Base-by-base conservation (phyloP, 139 green algal species). In the Raphidocelis subcapitata region DNA sequence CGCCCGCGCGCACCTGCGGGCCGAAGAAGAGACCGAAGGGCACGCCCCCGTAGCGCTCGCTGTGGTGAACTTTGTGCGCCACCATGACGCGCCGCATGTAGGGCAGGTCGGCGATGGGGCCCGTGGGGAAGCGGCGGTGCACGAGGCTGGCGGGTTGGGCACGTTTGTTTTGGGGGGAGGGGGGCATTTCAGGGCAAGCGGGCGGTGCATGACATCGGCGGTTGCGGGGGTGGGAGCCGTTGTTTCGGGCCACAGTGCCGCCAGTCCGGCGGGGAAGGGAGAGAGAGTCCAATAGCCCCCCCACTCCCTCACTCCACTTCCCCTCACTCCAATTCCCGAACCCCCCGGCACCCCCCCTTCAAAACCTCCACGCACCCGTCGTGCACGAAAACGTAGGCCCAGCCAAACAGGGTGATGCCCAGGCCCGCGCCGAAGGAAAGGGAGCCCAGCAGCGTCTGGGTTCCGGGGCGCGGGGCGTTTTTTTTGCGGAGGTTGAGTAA, bases 341-440 rank as follows among this genome's bases (percentile, higher is more conserved):
- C n/a, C n/a, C n/a, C n/a, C n/a, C n/a, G n/a, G n/a, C n/a, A n/a
- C n/a, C n/a, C n/a, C n/a, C n/a, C n/a, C n/a, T n/a, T n/a, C 12
- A 49, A 20, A 12, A 12, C 8, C 41, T 8, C 41, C 8, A 8
- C 8, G 41, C 41, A 20, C 41, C 95, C 95, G 76, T 99, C 96
- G 78, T 99, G 96, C 24, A 98, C 86, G 83, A 98, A 99, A 93
- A 99, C 97, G 88, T 99, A 99, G 23, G 76, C 85, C 57, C 98
- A 97, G 59, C 95, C 96, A 68, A 97, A 99, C 2, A 98, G 75
- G 1, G 94, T 98, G 84, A 99, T 98, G 79, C 96, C 96, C 51
- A 99, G 81, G 1, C 96, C 95, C 20, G 88, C 84, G 21, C 94
- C 94, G 72, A 97, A 98, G 78, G 85, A 95, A 26, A 96, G 35